Evolutionary conservation across 306 rosid species (phyloP).

Genomic region (Benincasa hispida): DNA sequence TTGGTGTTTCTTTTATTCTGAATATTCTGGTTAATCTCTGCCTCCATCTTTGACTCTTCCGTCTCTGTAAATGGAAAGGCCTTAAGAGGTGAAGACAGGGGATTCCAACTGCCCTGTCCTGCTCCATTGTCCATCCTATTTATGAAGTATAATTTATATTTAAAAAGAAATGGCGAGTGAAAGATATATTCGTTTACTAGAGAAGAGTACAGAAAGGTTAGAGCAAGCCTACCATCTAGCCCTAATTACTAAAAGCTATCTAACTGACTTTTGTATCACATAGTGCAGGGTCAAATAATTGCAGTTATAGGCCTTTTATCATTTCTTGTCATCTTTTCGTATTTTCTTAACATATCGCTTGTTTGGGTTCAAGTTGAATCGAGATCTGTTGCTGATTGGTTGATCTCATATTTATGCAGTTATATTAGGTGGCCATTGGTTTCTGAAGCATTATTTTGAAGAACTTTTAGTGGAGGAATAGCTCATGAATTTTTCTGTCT

Average conservation of each 20-base stretch:
- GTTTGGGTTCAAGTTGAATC: neutral
- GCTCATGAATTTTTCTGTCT: neutral
- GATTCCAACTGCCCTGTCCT: neutral
- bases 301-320: neutral
- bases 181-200: neutral
- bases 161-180: neutral
- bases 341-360: neutral
- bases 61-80: neutral
- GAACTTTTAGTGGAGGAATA: neutral
- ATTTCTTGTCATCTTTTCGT: neutral
- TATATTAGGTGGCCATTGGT: neutral
- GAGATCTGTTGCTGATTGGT: neutral
- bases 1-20: neutral
- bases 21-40: neutral
- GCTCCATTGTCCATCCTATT: neutral
- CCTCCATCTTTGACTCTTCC: neutral
- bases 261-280: neutral
- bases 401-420: slow-evolving; percentile 2
- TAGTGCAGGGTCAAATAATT: neutral
- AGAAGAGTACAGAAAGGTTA: neutral
- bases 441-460: slow-evolving; percentile 4
- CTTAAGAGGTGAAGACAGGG: neutral
- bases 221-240: neutral
- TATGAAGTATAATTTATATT: neutral
- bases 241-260: neutral